Evolutionary conservation across 2,329 filamentous ascomycete genomes (phyloP), one percentile per base, ranked within the genome.

Genomic region (Macrophomina phaseolina): DNA sequence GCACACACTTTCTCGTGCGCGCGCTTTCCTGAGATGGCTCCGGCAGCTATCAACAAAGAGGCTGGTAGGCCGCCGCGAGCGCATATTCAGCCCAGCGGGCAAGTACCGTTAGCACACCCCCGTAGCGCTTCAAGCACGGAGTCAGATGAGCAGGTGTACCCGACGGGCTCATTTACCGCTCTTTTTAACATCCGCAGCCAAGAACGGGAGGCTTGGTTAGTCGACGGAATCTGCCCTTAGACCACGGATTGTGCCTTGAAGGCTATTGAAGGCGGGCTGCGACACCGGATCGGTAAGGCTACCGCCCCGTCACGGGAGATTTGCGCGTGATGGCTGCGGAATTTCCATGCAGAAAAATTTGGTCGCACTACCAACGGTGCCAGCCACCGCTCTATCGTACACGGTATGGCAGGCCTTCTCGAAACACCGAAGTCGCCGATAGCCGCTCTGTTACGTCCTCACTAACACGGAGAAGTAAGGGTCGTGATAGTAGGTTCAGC

Each of bases 161-260:
- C 45, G 58, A n/a, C 34, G 16, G n/a, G 16, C 45, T 62, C 58
- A 62, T 62, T 62, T 62, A 62, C 58, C 58, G 58, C 58, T 62
- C 45, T 62, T 62, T 49, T 42, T 32, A 62, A 62, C 42, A 49
- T 62, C 58, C 58, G 58, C 58, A 40, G 58, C 58, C 58, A 62
- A 48, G 58, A 36, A 62, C 45, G 58, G 58, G 49, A 62, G 58
- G 58, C 58, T 62, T 62, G 14, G 30, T 14, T 62, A 49, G 58
- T 7, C 45, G 5, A 38, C 58, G 58, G 58, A 62, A 62, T 49
- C n/a, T 62, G 42, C 58, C 58, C 18, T 30, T 62, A 36, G 58
- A 18, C 30, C n/a, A 23, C 58, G 58, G 58, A 38, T 28, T 49
- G 45, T 62, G 58, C 45, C 58, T 62, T 51, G 58, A 12, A 12